A percentile compares a stretch with the other conserved stretches of the same genome.
Evolutionary conservation across 2,329 filamentous ascomycete genomes (phyloP).

Genomic region (Pyricularia sp.): DNA sequence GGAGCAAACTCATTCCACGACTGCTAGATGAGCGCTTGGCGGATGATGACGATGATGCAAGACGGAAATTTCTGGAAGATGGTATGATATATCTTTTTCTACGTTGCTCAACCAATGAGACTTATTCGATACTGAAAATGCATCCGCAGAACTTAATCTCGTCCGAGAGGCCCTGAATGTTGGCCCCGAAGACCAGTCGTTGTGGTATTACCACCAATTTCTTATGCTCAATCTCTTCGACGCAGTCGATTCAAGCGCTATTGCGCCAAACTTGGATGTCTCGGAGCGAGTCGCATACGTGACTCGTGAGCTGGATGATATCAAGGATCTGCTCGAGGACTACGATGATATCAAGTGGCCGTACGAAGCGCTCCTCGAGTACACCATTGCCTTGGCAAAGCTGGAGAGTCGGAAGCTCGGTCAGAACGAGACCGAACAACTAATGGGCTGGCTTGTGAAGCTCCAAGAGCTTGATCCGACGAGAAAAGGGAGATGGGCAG

Average conservation of each 20-base stretch:
- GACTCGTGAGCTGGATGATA: constrained; percentile 60
- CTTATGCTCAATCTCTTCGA: constrained; percentile 61
- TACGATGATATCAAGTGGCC: constrained; percentile 67
- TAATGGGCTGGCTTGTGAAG: constrained; percentile 51
- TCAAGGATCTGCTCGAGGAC: constrained; percentile 55
- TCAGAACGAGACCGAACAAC: constrained; percentile 31
- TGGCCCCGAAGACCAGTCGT: constrained; percentile 86
- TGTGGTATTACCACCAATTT: constrained; percentile 96
- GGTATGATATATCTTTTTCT: constrained; percentile 31
- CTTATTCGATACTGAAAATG: neutral
- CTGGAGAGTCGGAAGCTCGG: constrained; percentile 35
- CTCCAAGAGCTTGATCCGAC: constrained; percentile 65
- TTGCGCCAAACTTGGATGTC: constrained; percentile 53
- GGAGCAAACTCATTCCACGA: constrained; percentile 72
- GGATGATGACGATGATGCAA: constrained; percentile 47
- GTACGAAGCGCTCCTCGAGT: constrained; percentile 76
- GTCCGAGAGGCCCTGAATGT: constrained; percentile 75
- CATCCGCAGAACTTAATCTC: constrained; percentile 54
- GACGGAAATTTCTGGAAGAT: constrained; percentile 62
- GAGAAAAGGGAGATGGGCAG: constrained; percentile 65
- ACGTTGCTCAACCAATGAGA: neutral
- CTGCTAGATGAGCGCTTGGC: constrained; percentile 64
- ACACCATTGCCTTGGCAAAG: constrained; percentile 50
- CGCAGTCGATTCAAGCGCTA: constrained; percentile 31
- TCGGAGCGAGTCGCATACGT: constrained; percentile 59